Conservation (phyloP, 2,329 filamentous ascomycete species). For the Akanthomyces uredinophilus region DNA sequence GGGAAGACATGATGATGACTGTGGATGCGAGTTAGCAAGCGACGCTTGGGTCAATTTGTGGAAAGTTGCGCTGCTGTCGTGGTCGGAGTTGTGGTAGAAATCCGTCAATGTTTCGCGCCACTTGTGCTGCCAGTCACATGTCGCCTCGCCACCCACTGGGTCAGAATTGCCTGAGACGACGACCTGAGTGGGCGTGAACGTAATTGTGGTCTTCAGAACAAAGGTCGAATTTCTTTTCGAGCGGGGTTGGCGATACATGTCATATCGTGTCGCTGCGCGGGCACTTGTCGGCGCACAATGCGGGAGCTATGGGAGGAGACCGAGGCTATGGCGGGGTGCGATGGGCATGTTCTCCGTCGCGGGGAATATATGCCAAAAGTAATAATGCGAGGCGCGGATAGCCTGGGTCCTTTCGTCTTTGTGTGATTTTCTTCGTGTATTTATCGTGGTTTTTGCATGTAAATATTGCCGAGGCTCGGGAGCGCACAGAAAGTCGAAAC, state of each 20-base stretch:
- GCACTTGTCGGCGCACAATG: neutral
- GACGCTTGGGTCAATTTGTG: neutral
- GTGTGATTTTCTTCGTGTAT: neutral
- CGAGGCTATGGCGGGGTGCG: constrained; percentile 4
- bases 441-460: neutral
- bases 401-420: neutral
- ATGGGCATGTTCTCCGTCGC: neutral
- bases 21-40: neutral
- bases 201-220: neutral
- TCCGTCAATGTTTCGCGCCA: neutral
- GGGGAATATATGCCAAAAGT: neutral
- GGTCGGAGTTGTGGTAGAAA: neutral
- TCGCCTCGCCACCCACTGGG: neutral
- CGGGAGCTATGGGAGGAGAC: neutral
- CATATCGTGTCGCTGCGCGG: neutral
- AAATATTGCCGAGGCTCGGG: neutral
- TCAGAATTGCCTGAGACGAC: neutral
- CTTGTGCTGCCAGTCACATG: neutral
- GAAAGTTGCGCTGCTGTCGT: neutral
- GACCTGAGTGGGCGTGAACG: neutral
- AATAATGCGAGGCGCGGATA: neutral
- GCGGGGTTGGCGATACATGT: neutral
- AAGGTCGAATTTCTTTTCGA: neutral
- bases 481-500: constrained; percentile 5
- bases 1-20: constrained; percentile 63